Base-by-base conservation (phyloP, 805 yeast species). In the Wickerhamiella kurtzmanii region DNA sequence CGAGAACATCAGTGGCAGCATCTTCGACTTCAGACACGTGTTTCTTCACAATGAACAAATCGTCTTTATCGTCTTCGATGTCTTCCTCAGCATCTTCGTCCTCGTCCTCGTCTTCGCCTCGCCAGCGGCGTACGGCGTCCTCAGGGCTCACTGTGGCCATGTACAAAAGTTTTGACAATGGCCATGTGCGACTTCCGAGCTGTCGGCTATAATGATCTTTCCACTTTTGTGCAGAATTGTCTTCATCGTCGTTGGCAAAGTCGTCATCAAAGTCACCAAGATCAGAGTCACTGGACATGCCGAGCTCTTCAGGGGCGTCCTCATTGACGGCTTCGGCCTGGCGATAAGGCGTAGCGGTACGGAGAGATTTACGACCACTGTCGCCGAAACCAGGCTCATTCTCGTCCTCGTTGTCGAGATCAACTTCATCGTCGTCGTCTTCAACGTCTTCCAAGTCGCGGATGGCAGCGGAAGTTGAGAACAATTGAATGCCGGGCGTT, bases 131-230 rank as follows among this genome's bases (percentile, higher is more conserved):
- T 16, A 55, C 44, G n/a, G 62, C 55, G 32, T 62, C 64, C 5
- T 66, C 68, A 0, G 96, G 88, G 9, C 16, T 9, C 25, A 87
- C 70, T 53, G 84, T 82, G 48, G 80, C 77, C 76, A 82, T 71
- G 62, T 89, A 89, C 4, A 89, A 66, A 47, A 89, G 65, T 58
- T 83, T 85, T 56, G 80, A 77, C 52, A 88, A 75, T 63, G 88
- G 84, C 89, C 94, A 85, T 75, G 56, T 66, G 70, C 58, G 64
- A 68, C 48, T 65, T 58, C 2, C 73, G 53, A 9, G 80, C 75
- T 49, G 73, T 70, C 45, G 82, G 68, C 55, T 73, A 79, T 2
- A 76, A 25, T 48, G 49, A 25, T 50, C 50, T 48, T 48, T 50
- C 53, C 53, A 50, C 21, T 39, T 42, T 21, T 48, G 51, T 5